Evolutionary conservation across 345 rosid species (phyloP), one percentile per base, ranked within the genome.

Genomic region (Laguncularia racemosa): DNA sequence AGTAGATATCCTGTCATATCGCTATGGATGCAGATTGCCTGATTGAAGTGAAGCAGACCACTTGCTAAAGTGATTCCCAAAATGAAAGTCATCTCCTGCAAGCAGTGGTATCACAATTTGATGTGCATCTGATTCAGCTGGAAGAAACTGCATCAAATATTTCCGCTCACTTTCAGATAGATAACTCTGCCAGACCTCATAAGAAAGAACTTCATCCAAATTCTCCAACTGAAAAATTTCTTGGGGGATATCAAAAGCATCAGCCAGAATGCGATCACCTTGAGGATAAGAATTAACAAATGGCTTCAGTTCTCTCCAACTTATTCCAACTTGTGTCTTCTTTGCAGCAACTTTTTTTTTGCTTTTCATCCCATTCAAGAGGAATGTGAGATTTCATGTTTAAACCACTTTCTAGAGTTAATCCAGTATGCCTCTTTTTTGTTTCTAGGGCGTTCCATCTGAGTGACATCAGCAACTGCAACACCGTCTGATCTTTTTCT

Each of bases 21-120:
- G n/a, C n/a, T n/a, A n/a, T n/a, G n/a, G 99, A 61, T 93, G 99
- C 66, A 77, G 79, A 69, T 73, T 66, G 44, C 96, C 82, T 54
- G 84, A 85, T 69, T 84, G 83, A 67, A 93, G 79, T 60, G 79
- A 74, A 64, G 69, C 69, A 55, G 90, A 82, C 99, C 99, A 93
- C 68, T 81, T 76, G 59, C 78, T 71, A 56, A 64, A 76, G 67
- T 90, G 96, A 74, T 82, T 93, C 64, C 96, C 96, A 60, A 89
- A 89, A 68, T 84, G 85, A 46, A 89, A 79, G 78, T 84, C 84
- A 18, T 87, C 84, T 66, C 90, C 96, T 15, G 73, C 71, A 71
- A 87, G 83, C 76, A 93, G 67, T 26, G 77, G 61, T 59, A 75
- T 73, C 61, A 87, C 81, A 61, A 73, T 71, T 68, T 85, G 75